Base-by-base conservation (phyloP, 129 eudicot genomes). In the Tanacetum coccineum region DNA sequence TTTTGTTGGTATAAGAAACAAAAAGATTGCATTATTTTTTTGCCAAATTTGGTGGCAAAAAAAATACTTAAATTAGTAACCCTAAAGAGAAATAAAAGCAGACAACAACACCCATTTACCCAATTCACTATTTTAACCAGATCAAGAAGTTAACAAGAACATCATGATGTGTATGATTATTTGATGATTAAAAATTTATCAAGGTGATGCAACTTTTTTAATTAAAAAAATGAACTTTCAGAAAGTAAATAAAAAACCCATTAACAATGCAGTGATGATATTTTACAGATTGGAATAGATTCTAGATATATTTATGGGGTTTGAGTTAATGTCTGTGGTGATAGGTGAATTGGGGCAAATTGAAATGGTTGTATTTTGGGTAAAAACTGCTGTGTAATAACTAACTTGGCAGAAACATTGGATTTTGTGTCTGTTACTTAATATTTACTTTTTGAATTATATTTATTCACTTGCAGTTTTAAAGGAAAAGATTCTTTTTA, bases 31-130 rank as follows among this genome's bases (percentile, higher is more conserved):
- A 76, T 75, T 75, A 61, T 75, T 68, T 51, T 73, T 70, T 80
- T 85, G 81, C 87, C 71, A 85, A 71, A 76, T 62, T 71, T 71
- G 73, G 91, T 17, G 59, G 67, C 26, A 59, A 53, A 56, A 11
- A n/a, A 12, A 60, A 17, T 68, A 20, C 74, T 60, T 50, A 51
- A 75, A 68, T 68, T 60, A 40, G 79, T 66, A 74, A 54, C 84
- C 84, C 81, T 52, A 80, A 60, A 53, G 20, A 64, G 19, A 60
- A 69, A 28, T 68, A 28, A 57, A 62, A 68, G 58, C 32, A 67
- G 72, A 55, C 45, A 75, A 17, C 22, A 65, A 74, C 71, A 77
- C 59, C 70, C 36, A 72, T 64, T 70, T 64, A 66, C 70, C 77
- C 77, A 64, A 70, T 59, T 53, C 79, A 48, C 60, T 54, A 62